Evolutionary conservation across 257 asterid genomes (phyloP), one percentile per base, ranked within the genome.

Genomic region (Ligustrum vulgare): DNA sequence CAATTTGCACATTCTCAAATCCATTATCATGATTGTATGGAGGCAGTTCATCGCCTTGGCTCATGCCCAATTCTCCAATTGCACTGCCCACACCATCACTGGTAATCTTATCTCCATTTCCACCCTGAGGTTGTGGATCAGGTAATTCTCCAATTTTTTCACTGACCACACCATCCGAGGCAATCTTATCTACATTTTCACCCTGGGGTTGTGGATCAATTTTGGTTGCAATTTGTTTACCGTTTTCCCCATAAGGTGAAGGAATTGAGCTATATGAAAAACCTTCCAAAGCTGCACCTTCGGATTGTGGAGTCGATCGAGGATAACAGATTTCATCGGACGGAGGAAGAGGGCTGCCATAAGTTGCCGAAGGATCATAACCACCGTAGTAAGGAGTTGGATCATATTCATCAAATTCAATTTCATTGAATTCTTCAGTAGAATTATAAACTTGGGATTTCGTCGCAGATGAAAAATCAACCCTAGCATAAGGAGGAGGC

Each of bases 331-430:
- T 92, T 67, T 45, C 49, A 41, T 87, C 90, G 1, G 97, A 92
- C 37, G 97, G 94, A 15, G 89, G 93, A 43, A 92, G 91, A 49
- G 98, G 94, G 35, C 87, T 85, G 11, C 98, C 98, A 47, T 90
- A 94, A 39, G 90, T 87, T 54, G 70, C n/a, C 22, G 58, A 20
- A 0, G 69, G 80, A 80, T 94, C 90, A 63, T 88, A 94, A 25
- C 98, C 98, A 8, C 97, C 97, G 3, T 49, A 84, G 22, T 92
- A 94, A 31, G 98, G 97, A 11, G 96, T 88, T 6, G 88, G 86
- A 75, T 92, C 95, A 36, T 86, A 89, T 18, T 90, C 96, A 8
- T 84, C 88, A 72, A 86, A 90, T 33, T 78, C 86, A 1, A 87
- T 79, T 13, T 72, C 88, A 31, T 71, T 78, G 62, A 80, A 78